Percentiles rank a stretch among this genome's conserved stretches.
Conservation (phyloP, 2,329 filamentous ascomycete genomes). For the Nemania diffusa region DNA sequence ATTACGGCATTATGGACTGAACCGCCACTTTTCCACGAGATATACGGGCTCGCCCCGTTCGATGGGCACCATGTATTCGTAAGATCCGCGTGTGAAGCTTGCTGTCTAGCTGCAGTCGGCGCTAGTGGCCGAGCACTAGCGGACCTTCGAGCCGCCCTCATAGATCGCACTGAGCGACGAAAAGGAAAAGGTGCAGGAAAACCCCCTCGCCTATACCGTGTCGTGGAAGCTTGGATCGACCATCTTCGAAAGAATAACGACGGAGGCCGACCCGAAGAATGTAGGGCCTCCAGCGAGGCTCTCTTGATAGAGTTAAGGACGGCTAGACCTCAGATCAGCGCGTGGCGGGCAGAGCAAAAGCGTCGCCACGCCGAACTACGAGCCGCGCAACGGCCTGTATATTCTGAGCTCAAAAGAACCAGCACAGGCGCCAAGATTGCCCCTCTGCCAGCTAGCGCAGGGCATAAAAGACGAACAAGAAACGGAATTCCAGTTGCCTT, state of each 20-base stretch:
- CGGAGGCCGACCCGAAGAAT: conserved; percentile 36
- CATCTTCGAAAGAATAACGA: conserved; percentile 41
- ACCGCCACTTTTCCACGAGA: conserved; percentile 48
- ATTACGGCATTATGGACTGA: conserved; percentile 55
- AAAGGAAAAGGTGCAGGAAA: not conserved
- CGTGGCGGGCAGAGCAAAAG: conserved; percentile 38
- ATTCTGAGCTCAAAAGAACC: conserved; percentile 38
- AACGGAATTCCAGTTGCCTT: conserved; percentile 45
- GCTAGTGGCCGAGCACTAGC: conserved; percentile 54
- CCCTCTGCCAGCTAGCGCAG: conserved; percentile 25
- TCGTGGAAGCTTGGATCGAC: conserved; percentile 59
- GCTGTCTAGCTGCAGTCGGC: conserved; percentile 62
- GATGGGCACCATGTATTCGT: conserved; percentile 47
- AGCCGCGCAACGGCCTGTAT: conserved; percentile 24
- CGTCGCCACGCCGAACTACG: conserved; percentile 10
- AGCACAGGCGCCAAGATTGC: conserved; percentile 20
- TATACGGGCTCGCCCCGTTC: conserved; percentile 50
- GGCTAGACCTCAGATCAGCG: conserved; percentile 34
- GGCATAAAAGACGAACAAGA: conserved; percentile 38
- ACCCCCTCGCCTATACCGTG: conserved; percentile 51
- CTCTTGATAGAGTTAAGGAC: conserved; percentile 39
- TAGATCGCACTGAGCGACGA: conserved; percentile 51
- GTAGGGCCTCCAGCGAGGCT: conserved; percentile 38
- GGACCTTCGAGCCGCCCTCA: conserved; percentile 58
- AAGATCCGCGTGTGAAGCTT: conserved; percentile 61